Evolutionary conservation across 2,329 filamentous ascomycete species (phyloP).

Genomic region (Albophoma yamanashiensis): DNA sequence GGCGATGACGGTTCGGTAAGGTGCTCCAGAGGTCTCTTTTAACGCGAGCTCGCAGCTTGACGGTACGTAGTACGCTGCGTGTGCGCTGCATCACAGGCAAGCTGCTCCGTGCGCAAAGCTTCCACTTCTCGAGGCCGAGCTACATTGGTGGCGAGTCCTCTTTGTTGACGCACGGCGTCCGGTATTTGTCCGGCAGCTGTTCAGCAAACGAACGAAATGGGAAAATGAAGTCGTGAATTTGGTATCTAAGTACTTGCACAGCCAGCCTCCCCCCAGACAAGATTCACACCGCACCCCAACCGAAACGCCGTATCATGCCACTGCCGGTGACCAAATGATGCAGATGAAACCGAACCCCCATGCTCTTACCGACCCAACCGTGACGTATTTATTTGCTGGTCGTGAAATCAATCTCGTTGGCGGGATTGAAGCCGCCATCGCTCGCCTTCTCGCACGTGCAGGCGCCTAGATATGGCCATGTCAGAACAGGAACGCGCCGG

Average conservation of each 20-base stretch:
- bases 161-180: not conserved
- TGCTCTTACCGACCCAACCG: not conserved
- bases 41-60: too few relatives aligned
- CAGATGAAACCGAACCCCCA: not conserved
- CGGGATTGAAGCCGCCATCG: slow-evolving; percentile 48
- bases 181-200: not conserved
- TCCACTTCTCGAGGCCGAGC: not conserved
- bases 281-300: not conserved
- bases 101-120: not conserved
- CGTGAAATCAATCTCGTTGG: slow-evolving; percentile 79
- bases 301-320: not conserved
- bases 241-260: not conserved
- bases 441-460: slow-evolving; percentile 77
- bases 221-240: not conserved
- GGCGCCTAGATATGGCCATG: slow-evolving; percentile 31
- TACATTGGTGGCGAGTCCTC: not conserved
- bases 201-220: not conserved
- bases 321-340: not conserved
- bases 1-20: too few relatives aligned
- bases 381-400: slow-evolving; percentile 39
- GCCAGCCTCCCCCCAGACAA: not conserved
- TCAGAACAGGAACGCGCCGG: slow-evolving; percentile 1
- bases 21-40: too few relatives aligned
- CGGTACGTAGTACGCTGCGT: too few relatives aligned
- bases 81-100: not conserved